Base-by-base conservation (phyloP, 2,329 filamentous ascomycete species). In the Cladosporium velox region DNA sequence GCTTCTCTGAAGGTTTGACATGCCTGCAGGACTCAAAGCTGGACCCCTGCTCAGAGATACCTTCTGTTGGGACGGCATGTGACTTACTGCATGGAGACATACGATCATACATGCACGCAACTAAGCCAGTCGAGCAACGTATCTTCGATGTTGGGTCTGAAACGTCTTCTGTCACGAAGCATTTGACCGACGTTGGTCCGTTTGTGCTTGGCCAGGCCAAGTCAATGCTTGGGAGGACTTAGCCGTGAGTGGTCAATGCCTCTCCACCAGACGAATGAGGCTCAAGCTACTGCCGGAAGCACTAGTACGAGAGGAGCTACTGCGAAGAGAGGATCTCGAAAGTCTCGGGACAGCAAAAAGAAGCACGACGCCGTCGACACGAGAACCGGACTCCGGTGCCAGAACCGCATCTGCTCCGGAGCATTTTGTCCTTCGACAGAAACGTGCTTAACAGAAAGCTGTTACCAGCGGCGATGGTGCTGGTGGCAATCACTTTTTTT, bases 141-240 rank as follows among this genome's bases (percentile, higher is more conserved):
- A 47, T 47, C 8, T 21, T 34, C 24, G 52, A 34, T 32, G 10
- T 30, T n/a, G 52, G 18, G 28, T 7, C 30, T 3, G n/a, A 41
- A 21, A 44, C 26, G 34, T 59, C 35, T 21, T 24, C 30, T 57
- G 30, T 41, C 34, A 35, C 32, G 26, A 21, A 47, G 57, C 24
- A 35, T 59, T 38, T 26, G 32, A 21, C 30, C 59, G 44, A 54
- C 32, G 41, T 49, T 63, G 44, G 32, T 34, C 49, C 32, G 35
- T 35, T 62, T 41, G 26, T 57, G 61, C 61, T 64, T 64, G 61
- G 61, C 61, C 24, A 15, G 34, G 60, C 60, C 60, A 64, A 64
- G 60, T 30, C 34, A 55, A 57, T 55, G 61, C 61, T 64, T 64
- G 51, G 34, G 18, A 28, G 18, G 51, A 49, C 61, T 57, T 64